These are phyloP conservation scores for Teunomyces lycoperdinae DNA, from an alignment of 805 yeast genomes.

Conservation along the genomic window DNA sequence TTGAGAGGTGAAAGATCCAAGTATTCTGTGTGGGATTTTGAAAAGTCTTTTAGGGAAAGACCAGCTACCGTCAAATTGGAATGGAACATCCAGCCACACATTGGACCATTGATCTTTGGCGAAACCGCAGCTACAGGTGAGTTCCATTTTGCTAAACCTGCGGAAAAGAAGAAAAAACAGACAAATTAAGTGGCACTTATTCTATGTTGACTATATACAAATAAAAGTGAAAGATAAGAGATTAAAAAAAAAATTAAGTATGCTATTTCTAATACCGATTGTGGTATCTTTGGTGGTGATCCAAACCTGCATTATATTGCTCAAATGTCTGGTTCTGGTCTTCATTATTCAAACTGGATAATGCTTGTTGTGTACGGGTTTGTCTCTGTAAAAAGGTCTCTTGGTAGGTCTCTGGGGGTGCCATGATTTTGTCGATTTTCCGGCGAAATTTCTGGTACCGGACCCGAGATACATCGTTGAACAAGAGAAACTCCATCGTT, in stretches of 20 bases:
- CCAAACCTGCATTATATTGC: conserved; percentile 3
- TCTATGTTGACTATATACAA: background rate
- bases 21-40: conserved; percentile 86
- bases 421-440: conserved; percentile 18
- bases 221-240: background rate
- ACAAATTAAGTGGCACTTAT: background rate
- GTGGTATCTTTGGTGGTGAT: conserved; percentile 1
- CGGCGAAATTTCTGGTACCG: conserved; percentile 20
- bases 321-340: background rate
- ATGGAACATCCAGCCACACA: conserved; percentile 91
- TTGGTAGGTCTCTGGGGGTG: conserved; percentile 13
- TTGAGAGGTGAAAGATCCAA: conserved; percentile 59
- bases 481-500: conserved; percentile 28
- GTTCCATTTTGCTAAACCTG: conserved; percentile 29
- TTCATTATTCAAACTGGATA: conserved; percentile 11
- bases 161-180: conserved; percentile 12
- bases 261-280: conserved; percentile 2
- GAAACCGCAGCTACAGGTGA: conserved; percentile 31
- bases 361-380: conserved; percentile 22
- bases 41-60: conserved; percentile 56
- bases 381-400: conserved; percentile 22
- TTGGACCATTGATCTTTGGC: conserved; percentile 79
- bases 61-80: conserved; percentile 69
- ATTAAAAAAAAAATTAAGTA: background rate
- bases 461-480: conserved; percentile 16